A percentile compares a stretch with the other conserved stretches of the same genome.
phyloP scores from a whole-genome alignment of 1,139 yeast species.

The Taphrina deformans region DNA sequence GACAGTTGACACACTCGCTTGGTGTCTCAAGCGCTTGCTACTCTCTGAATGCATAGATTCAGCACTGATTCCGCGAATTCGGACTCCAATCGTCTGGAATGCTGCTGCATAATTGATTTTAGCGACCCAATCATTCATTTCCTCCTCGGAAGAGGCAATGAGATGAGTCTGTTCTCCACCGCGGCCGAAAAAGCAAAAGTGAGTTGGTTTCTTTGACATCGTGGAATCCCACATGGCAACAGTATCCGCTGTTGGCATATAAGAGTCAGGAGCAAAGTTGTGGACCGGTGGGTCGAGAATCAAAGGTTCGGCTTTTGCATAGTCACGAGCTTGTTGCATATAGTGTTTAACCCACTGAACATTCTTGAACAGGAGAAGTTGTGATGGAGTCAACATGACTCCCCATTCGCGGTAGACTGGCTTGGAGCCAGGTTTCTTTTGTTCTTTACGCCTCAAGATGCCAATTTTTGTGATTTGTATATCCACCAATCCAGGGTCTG shows the following conservation, averaged over 20 bases:
- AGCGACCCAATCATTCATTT: slow-evolving; percentile 57
- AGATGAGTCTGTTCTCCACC: slow-evolving; percentile 48
- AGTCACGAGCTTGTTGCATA: slow-evolving; percentile 40
- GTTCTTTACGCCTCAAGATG: slow-evolving; percentile 46
- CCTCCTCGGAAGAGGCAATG: slow-evolving; percentile 46
- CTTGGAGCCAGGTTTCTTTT: slow-evolving; percentile 45
- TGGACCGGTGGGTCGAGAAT: slow-evolving; percentile 47
- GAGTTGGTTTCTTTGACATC: slow-evolving; percentile 32
- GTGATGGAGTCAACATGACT: slow-evolving; percentile 49
- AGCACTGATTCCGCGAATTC: slow-evolving; percentile 26
- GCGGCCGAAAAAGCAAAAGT: slow-evolving; percentile 44
- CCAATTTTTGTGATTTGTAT: slow-evolving; percentile 50
- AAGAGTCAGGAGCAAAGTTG: slow-evolving; percentile 47
- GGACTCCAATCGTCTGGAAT: slow-evolving; percentile 50
- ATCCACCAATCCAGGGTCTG: slow-evolving; percentile 49
- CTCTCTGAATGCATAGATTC: background rate
- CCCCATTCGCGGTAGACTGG: slow-evolving; percentile 50
- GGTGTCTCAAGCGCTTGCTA: slow-evolving; percentile 8
- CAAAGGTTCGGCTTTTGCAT: slow-evolving; percentile 34
- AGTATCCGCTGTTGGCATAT: slow-evolving; percentile 46
- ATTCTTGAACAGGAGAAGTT: slow-evolving; percentile 49
- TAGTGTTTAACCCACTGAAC: slow-evolving; percentile 47
- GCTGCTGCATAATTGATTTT: slow-evolving; percentile 59
- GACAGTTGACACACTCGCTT: slow-evolving; percentile 7
- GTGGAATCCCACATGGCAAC: slow-evolving; percentile 44